Conservation (phyloP, 1,284 basidiomycete genomes). For the Sporisorium iseilematis-ciliati region DNA sequence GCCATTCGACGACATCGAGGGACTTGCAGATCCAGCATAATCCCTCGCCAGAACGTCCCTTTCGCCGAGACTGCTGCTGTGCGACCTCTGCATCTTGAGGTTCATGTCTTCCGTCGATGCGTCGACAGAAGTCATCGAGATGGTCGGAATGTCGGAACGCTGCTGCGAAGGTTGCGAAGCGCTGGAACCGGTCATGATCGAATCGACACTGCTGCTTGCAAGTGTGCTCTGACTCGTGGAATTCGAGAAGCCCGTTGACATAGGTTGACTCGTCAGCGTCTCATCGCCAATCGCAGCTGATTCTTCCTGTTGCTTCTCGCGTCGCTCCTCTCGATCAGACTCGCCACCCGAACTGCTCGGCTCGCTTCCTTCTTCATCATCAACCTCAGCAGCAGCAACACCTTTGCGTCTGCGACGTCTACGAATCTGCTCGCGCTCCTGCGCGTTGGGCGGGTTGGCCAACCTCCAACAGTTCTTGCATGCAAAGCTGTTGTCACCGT, state of each 20-base stretch:
- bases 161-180: conserved; percentile 29
- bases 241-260: conserved; percentile 9
- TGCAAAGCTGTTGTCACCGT: conserved; percentile 92
- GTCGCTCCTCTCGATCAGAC: conserved; percentile 17
- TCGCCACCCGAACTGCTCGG: conserved; percentile 61
- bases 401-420: conserved; percentile 68
- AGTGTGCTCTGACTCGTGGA: conserved; percentile 32
- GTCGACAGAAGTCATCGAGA: conserved; percentile 44
- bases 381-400: conserved; percentile 30
- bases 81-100: conserved; percentile 10
- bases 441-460: conserved; percentile 74
- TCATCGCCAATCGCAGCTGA: conserved; percentile 15
- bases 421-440: conserved; percentile 67
- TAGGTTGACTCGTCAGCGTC: conserved; percentile 12
- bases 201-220: conserved; percentile 39
- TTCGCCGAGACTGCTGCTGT: conserved; percentile 5
- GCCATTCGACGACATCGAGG: conserved; percentile 6
- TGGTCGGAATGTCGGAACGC: conserved; percentile 41
- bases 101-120: conserved; percentile 14
- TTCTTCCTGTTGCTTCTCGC: neutral
- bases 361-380: conserved; percentile 70
- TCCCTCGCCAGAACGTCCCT: conserved; percentile 24
- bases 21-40: conserved; percentile 10
- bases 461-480: conserved; percentile 93
- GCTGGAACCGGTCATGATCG: conserved; percentile 34